Percentiles rank a stretch among this genome's conserved stretches.
phyloP scores from a whole-genome alignment of 768 basidiomycete species.

The Mycena indigotica region DNA sequence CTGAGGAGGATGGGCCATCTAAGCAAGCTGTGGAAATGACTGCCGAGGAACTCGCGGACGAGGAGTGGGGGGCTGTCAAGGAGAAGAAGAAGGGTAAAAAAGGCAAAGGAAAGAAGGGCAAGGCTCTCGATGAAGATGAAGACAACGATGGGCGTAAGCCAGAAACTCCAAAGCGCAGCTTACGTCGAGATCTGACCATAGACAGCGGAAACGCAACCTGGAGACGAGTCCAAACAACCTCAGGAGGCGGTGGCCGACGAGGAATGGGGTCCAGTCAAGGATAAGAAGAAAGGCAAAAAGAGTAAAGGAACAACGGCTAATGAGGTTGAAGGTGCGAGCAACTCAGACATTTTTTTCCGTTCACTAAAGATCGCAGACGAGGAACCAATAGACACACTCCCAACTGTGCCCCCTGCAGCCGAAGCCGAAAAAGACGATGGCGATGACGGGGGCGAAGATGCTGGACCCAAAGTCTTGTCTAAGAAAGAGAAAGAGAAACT shows the following conservation, averaged over 20 bases:
- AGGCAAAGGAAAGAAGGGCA: constrained; percentile 49
- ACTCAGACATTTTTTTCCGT: neutral
- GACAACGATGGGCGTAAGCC: too few species aligned
- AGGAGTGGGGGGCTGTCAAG: constrained; percentile 68
- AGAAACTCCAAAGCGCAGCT: too few species aligned
- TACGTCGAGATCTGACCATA: neutral
- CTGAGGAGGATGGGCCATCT: constrained; percentile 26
- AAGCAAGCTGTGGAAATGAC: constrained; percentile 25
- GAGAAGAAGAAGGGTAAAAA: constrained; percentile 68
- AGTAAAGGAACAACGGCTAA: constrained; percentile 55
- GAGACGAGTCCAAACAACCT: constrained; percentile 35
- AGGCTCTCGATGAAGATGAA: constrained; percentile 38
- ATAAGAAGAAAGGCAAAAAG: constrained; percentile 67
- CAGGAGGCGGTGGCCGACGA: constrained; percentile 67
- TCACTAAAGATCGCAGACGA: constrained; percentile 25
- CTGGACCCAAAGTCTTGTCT: constrained; percentile 69
- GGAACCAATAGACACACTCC: constrained; percentile 23
- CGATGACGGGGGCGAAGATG: constrained; percentile 57
- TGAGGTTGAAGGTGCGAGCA: constrained; percentile 32
- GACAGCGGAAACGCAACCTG: neutral
- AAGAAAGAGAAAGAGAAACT: constrained; percentile 98
- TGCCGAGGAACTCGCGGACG: constrained; percentile 59
- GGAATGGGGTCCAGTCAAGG: constrained; percentile 67
- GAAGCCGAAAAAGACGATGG: constrained; percentile 38
- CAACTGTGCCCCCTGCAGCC: constrained; percentile 28